Base-by-base conservation (phyloP, 1,284 basidiomycete genomes). In the Naganishia cerealis region DNA sequence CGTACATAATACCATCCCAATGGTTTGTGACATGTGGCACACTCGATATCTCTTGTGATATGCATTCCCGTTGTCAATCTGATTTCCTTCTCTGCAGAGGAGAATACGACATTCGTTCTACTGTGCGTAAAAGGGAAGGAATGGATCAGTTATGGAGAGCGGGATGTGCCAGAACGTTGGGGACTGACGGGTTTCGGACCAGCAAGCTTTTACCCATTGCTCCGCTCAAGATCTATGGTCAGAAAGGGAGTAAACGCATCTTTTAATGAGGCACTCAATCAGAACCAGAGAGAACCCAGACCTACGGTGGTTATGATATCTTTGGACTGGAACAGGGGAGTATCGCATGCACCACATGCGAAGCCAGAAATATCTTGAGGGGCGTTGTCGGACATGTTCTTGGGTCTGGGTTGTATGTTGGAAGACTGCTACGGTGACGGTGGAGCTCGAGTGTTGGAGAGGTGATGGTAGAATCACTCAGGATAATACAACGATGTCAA, bases 301-400 rank as follows among this genome's bases (percentile, higher is more conserved):
- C 61, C 40, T 42, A 63, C 61, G n/a, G 61, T 63, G n/a, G 61
- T 63, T 24, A 63, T 63, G 61, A 63, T 63, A 21, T 63, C 61
- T 26, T 63, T 63, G 1, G 61, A 63, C 10, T 63, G 61, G 24
- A 63, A 63, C n/a, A 63, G 50, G 42, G 61, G 61, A 21, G 61
- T 63, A 21, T 63, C 61, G 38, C 61, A 63, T 29, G 38, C 61
- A 15, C 50, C 61, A 21, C 61, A 63, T 53, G 61, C 61, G 38
- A 63, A 63, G 10, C 50, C 61, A 38, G 40, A 18, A 4, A 36
- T 50, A 38, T 53, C 39, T 6, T 24, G 24, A 42, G 50, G 29
- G 15, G 21, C 15, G 26, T 29, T 40, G 50, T 63, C 50, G 46
- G 61, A 63, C 61, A 63, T 63, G 50, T 7, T 63, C 33, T 46